Percentiles rank a stretch among this genome's conserved stretches.
phyloP scores from a whole-genome alignment of 78 protist genomes.

The Polysphondylium violaceum region DNA sequence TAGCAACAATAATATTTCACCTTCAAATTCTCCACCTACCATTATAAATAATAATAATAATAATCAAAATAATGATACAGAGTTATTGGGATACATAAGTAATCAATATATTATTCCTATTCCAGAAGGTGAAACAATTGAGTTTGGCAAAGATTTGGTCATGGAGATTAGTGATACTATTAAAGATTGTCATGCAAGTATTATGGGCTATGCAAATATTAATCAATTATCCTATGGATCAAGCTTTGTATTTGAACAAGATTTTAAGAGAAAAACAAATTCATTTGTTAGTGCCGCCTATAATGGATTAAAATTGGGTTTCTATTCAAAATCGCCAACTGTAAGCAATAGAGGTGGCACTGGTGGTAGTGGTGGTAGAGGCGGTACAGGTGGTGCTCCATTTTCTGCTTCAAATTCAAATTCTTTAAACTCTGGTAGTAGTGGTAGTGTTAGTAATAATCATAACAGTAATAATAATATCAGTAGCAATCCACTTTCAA shows the following conservation, averaged over 20 bases:
- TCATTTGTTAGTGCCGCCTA: constrained; percentile 49
- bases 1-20: background rate
- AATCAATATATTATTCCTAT: constrained; percentile 61
- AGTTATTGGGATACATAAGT: constrained; percentile 6
- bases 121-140: constrained; percentile 71
- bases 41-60: background rate
- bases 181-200: constrained; percentile 27
- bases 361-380: no score
- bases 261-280: constrained; percentile 44
- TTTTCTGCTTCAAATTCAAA: no score
- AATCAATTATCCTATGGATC: constrained; percentile 9
- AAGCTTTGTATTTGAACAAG: constrained; percentile 38
- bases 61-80: background rate
- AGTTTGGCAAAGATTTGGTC: constrained; percentile 46
- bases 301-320: constrained; percentile 55
- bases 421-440: no score
- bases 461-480: no score
- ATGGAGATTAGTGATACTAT: constrained; percentile 48
- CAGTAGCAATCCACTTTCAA: no score
- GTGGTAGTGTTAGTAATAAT: no score
- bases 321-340: constrained; percentile 89
- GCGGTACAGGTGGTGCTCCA: no score
- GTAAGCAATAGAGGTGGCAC: no score
- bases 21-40: background rate
- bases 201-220: constrained; percentile 14